These are phyloP conservation scores for Chytriomyces hyalinus DNA, from an alignment of 192 early-diverging fungal species.

Conservation along the genomic window DNA sequence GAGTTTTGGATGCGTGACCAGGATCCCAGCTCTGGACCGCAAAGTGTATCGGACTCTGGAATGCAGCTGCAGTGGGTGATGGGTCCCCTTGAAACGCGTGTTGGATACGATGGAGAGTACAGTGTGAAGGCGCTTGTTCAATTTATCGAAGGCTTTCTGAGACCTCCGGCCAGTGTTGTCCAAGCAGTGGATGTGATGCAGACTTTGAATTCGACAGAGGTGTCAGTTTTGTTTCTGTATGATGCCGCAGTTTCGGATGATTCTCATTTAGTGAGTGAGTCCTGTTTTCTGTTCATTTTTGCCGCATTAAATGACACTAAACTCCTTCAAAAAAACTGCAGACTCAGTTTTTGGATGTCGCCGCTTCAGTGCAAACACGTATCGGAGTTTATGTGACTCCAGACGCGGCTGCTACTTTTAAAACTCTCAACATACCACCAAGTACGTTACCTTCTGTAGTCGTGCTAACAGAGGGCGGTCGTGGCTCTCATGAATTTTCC, in stretches of 20 bases:
- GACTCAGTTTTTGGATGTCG: slow-evolving; percentile 37
- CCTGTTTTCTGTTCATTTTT: not conserved
- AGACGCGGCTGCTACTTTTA: slow-evolving; percentile 7
- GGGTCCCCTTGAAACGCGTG: not conserved
- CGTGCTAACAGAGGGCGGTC: slow-evolving; percentile 5
- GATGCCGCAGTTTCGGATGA: not conserved
- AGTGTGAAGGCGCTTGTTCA: not conserved
- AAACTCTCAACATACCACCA: not conserved
- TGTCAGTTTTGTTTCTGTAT: not conserved
- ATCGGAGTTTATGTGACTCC: slow-evolving; percentile 25
- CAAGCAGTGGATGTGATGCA: not conserved
- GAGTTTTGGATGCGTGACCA: no score
- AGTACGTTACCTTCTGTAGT: not conserved
- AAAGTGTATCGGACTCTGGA: no score
- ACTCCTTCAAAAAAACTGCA: slow-evolving; percentile 30
- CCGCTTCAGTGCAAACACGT: slow-evolving; percentile 25
- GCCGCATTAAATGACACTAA: not conserved
- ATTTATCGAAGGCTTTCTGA: not conserved
- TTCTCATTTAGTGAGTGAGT: not conserved
- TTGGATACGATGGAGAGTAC: not conserved
- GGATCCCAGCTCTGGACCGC: no score
- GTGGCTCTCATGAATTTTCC: slow-evolving; percentile 14
- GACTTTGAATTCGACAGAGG: not conserved
- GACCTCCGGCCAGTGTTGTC: not conserved
- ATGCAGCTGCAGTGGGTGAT: not conserved